Conservation (phyloP, 1,284 basidiomycete species). For the Marasmius tenuissimus region DNA sequence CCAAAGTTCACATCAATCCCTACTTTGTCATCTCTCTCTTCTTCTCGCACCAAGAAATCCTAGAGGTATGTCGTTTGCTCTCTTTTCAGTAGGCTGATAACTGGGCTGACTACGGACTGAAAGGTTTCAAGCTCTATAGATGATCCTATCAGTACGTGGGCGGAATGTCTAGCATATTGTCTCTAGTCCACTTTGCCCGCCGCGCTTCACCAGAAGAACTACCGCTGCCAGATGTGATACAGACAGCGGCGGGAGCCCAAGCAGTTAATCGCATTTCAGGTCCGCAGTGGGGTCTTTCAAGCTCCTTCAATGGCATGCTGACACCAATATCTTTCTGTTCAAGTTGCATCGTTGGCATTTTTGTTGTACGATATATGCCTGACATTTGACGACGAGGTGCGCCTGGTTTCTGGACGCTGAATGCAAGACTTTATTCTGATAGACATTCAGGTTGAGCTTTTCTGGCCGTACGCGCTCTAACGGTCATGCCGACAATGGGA, state of each 20-base stretch:
- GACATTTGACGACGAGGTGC: constrained; percentile 39
- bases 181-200: not conserved
- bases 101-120: not conserved
- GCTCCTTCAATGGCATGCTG: not conserved
- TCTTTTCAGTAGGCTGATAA: too few relatives aligned
- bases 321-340: not conserved
- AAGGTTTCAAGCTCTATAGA: not conserved
- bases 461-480: constrained; percentile 3
- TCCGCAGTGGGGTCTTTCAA: constrained; percentile 10
- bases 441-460: not conserved
- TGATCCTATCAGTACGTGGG: not conserved
- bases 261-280: constrained; percentile 29
- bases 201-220: not conserved
- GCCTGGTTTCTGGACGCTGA: constrained; percentile 1
- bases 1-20: not conserved
- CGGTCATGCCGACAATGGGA: not conserved
- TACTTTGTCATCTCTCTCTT: not conserved
- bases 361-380: constrained; percentile 41
- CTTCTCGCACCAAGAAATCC: not conserved
- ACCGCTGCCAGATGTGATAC: not conserved
- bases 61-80: too few relatives aligned
- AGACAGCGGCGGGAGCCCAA: constrained; percentile 20
- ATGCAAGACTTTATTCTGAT: not conserved
- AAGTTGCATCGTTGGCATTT: constrained; percentile 41
- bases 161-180: not conserved